phyloP scores from a whole-genome alignment of 225 moss, liverwort and hornwort genomes.

The Thuidium tamariscinum region DNA sequence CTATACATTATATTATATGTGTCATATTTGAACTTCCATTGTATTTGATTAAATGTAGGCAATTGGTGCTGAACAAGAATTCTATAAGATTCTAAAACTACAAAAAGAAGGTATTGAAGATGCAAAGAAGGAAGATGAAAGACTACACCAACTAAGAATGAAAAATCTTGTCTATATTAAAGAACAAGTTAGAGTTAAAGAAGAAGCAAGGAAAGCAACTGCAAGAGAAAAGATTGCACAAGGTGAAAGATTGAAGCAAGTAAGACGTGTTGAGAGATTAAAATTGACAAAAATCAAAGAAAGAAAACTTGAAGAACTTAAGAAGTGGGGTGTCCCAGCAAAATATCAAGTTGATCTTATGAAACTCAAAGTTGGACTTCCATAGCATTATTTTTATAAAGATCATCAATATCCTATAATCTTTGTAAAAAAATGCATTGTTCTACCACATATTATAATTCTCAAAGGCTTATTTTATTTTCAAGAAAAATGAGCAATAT shows the following conservation, averaged over 20 bases:
- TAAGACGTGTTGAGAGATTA: conserved; percentile 62
- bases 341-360: conserved; percentile 77
- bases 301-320: conserved; percentile 48
- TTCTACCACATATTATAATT: neutral
- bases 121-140: conserved; percentile 31
- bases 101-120: conserved; percentile 56
- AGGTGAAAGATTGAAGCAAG: conserved; percentile 69
- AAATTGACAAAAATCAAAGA: conserved; percentile 64
- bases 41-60: conserved; percentile 8
- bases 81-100: conserved; percentile 46
- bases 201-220: conserved; percentile 15
- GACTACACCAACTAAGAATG: conserved; percentile 7
- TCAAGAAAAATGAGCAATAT: neutral
- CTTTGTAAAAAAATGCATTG: neutral
- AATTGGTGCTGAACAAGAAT: conserved; percentile 52
- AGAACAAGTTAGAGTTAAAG: conserved; percentile 42
- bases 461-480: neutral
- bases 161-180: conserved; percentile 37
- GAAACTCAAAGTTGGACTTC: conserved; percentile 43
- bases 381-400: neutral
- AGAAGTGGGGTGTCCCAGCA: conserved; percentile 52
- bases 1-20: too few species aligned
- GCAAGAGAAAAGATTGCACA: conserved; percentile 58
- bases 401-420: neutral
- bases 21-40: neutral